Base-by-base conservation (phyloP, 78 protist genomes). In the Protostelium mycophagum region DNA sequence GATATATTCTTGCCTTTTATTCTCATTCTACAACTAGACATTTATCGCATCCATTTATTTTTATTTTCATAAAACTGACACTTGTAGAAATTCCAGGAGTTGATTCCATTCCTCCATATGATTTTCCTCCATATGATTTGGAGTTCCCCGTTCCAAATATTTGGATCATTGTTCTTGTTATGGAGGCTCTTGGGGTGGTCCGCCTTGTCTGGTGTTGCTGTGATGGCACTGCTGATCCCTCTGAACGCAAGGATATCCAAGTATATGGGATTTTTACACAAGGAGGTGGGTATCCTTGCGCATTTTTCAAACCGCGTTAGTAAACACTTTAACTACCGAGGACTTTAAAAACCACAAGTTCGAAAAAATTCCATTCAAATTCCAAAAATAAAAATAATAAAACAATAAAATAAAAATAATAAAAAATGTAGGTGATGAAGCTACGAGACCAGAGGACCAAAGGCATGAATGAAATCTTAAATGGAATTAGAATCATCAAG, bases 91-190 rank as follows among this genome's bases (percentile, higher is more conserved):
- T 87, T 97, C 38, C 63, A 38, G 94, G 96, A 94, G 34, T 91
- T 91, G n/a, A 89, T 89, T 29, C 88, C 94, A 36, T 91, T 93
- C 87, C 91, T 97, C 35, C n/a, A n/a, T n/a, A n/a, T n/a, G n/a
- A n/a, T n/a, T n/a, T n/a, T n/a, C n/a, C 73, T 51, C 31, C 97
- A 98, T 86, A 92, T 93, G 88, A 31, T 96, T 39, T 98, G 97
- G 97, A 88, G 90, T 34, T 95, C 89, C 36, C 89, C 93, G 28
- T 36, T 95, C 28, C 96, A 90, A 34, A 88, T 96, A 28, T 34
- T 91, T 38, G 86, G 95, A 10, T n/a, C 93, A 63, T 35, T 97
- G 37, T 85, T 39, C 29, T 87, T 37, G 38, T 90, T 34, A 34
- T 93, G 90, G 37, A 36, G 73, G 28, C 86, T 63, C 83, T 73